A percentile compares a stretch with the other conserved stretches of the same genome.
Evolutionary conservation across 2,329 filamentous ascomycete species (phyloP).

Genomic region (Epichloe sp.): DNA sequence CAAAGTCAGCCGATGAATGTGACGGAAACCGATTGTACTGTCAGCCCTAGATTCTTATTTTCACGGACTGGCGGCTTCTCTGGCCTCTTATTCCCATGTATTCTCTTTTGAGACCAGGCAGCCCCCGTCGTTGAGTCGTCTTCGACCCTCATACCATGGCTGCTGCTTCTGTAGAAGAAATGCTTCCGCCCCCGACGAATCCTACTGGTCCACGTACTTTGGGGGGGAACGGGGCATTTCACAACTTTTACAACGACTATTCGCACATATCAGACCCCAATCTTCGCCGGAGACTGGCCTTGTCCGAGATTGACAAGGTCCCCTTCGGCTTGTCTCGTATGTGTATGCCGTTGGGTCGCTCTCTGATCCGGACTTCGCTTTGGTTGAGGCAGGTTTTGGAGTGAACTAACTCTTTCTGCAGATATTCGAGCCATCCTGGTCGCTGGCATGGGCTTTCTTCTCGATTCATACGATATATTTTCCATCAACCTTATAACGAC

Average conservation of each 20-base stretch:
- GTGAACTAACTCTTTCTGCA: slow-evolving; percentile 10
- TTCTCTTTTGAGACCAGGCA: slow-evolving; percentile 9
- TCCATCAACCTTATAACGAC: slow-evolving; percentile 62
- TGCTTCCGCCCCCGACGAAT: slow-evolving; percentile 28
- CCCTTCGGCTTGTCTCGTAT: slow-evolving; percentile 59
- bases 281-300: slow-evolving; percentile 58
- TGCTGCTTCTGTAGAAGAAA: slow-evolving; percentile 20
- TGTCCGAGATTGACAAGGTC: slow-evolving; percentile 69
- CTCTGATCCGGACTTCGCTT: not conserved
- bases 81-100: slow-evolving; percentile 12
- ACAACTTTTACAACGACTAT: slow-evolving; percentile 62
- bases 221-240: slow-evolving; percentile 60
- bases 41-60: not conserved
- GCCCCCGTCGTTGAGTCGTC: slow-evolving; percentile 6
- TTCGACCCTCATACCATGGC: slow-evolving; percentile 14
- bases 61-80: not conserved
- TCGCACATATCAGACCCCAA: slow-evolving; percentile 59
- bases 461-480: slow-evolving; percentile 73
- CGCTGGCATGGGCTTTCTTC: slow-evolving; percentile 72
- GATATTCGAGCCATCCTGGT: slow-evolving; percentile 61
- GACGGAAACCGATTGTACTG: too few species aligned
- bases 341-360: slow-evolving; percentile 9
- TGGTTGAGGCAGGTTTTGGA: not conserved
- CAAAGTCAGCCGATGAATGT: not conserved
- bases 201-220: slow-evolving; percentile 28